Conservation (phyloP, 2,329 filamentous ascomycete species). For the Biscogniauxia mediterranea region DNA sequence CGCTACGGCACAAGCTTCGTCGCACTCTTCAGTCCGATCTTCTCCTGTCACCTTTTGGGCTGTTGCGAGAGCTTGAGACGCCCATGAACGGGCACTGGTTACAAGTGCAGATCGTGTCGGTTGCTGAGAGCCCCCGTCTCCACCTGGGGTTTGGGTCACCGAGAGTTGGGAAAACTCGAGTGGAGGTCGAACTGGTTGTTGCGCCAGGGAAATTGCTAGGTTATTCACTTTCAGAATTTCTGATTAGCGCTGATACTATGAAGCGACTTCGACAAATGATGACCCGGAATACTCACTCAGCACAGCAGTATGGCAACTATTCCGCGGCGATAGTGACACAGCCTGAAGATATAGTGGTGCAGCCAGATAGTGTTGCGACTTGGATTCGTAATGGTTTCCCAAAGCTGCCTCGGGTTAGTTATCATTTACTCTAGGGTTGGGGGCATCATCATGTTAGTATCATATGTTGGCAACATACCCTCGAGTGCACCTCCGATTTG, state of each 20-base stretch:
- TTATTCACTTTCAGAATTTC: conserved; percentile 66
- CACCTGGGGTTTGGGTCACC: conserved; percentile 22
- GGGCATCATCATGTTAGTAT: background rate
- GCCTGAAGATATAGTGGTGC: conserved; percentile 86
- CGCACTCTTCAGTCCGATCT: conserved; percentile 73
- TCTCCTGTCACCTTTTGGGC: conserved; percentile 64
- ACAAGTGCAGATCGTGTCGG: conserved; percentile 61
- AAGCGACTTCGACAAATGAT: conserved; percentile 10
- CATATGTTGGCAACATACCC: conserved; percentile 40
- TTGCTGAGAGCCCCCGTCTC: conserved; percentile 29
- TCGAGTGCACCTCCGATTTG: conserved; percentile 75
- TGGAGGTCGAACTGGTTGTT: conserved; percentile 52
- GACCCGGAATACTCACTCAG: conserved; percentile 56
- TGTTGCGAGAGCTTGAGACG: conserved; percentile 69
- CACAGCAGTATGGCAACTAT: conserved; percentile 73
- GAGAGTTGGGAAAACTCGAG: conserved; percentile 32
- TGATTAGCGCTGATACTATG: conserved; percentile 14
- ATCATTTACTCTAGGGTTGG: background rate
- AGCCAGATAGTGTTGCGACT: conserved; percentile 75
- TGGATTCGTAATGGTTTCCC: conserved; percentile 71
- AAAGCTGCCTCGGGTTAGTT: conserved; percentile 53
- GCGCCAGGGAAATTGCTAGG: conserved; percentile 69
- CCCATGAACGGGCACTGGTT: conserved; percentile 73
- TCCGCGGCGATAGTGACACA: conserved; percentile 61
- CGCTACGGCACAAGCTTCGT: conserved; percentile 77